These are phyloP conservation scores for Termitomyces sp. DNA, from an alignment of 768 basidiomycete species.

Conservation along the genomic window DNA sequence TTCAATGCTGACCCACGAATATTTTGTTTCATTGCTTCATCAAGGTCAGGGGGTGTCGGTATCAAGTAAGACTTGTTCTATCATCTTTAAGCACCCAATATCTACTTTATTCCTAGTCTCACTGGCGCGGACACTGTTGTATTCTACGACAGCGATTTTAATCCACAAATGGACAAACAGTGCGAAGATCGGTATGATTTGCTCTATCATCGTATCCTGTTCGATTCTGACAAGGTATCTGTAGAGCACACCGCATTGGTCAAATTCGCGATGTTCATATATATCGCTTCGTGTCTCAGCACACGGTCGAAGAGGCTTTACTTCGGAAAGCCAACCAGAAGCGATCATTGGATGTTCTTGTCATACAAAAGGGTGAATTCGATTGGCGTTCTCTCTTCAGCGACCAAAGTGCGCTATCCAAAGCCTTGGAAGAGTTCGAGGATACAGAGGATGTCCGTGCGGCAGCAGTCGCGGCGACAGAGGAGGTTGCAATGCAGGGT, in stretches of 20 bases:
- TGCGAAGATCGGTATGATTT: slow-evolving; percentile 81
- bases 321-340: slow-evolving; percentile 98
- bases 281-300: slow-evolving; percentile 85
- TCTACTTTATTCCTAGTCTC: slow-evolving; percentile 38
- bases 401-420: slow-evolving; percentile 60
- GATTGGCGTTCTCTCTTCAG: slow-evolving; percentile 86
- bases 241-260: slow-evolving; percentile 94
- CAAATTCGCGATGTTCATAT: slow-evolving; percentile 96
- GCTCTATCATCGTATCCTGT: not conserved
- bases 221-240: not conserved
- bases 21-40: slow-evolving; percentile 87
- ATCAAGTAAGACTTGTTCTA: slow-evolving; percentile 66
- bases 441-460: slow-evolving; percentile 85
- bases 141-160: slow-evolving; percentile 97
- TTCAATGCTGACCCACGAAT: slow-evolving; percentile 74
- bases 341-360: slow-evolving; percentile 80
- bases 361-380: slow-evolving; percentile 92
- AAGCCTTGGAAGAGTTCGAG: slow-evolving; percentile 79
- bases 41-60: slow-evolving; percentile 80
- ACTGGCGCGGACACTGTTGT: slow-evolving; percentile 93
- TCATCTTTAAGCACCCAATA: slow-evolving; percentile 3
- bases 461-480: slow-evolving; percentile 68
- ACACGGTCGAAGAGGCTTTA: slow-evolving; percentile 96
- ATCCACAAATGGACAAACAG: slow-evolving; percentile 96
- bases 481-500: slow-evolving; percentile 66